phyloP scores from a whole-genome alignment of 2,329 filamentous ascomycete genomes.

The Cercospora sp. region DNA sequence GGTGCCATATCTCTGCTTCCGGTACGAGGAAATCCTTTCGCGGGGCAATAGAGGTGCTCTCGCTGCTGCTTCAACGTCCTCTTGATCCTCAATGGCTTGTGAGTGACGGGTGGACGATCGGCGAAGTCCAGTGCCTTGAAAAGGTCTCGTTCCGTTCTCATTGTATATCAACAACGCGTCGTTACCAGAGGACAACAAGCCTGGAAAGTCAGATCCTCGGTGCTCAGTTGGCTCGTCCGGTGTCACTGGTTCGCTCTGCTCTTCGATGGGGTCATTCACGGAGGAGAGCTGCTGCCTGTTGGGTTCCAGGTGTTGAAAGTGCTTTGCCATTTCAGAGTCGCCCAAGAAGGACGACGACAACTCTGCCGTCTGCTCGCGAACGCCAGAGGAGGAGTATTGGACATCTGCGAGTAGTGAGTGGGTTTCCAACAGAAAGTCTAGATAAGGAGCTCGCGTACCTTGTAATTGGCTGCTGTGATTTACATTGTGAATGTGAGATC shows the following conservation, averaged over 20 bases:
- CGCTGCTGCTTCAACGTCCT: slow-evolving; percentile 27
- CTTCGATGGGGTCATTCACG: slow-evolving; percentile 34
- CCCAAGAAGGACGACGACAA: slow-evolving; percentile 42
- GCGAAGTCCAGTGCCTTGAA: background rate
- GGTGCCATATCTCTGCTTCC: slow-evolving; percentile 29
- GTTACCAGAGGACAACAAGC: slow-evolving; percentile 7
- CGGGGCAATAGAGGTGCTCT: slow-evolving; percentile 41
- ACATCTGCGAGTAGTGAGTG: slow-evolving; percentile 42
- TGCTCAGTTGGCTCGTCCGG: slow-evolving; percentile 24
- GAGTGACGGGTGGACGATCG: slow-evolving; percentile 24
- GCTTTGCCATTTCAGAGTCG: slow-evolving; percentile 36
- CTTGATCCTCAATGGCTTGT: slow-evolving; percentile 33
- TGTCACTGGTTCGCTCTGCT: slow-evolving; percentile 39
- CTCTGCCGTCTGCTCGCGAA: slow-evolving; percentile 42
- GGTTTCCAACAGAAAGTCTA: background rate
- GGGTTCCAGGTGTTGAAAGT: slow-evolving; percentile 26
- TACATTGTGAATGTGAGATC: slow-evolving; percentile 40
- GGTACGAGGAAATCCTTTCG: slow-evolving; percentile 28
- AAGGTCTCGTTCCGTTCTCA: slow-evolving; percentile 10
- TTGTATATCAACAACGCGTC: slow-evolving; percentile 22
- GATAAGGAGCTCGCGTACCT: slow-evolving; percentile 18
- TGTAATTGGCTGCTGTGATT: slow-evolving; percentile 27
- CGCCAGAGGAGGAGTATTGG: slow-evolving; percentile 43
- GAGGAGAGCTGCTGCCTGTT: slow-evolving; percentile 13
- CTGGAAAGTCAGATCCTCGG: slow-evolving; percentile 8